A percentile compares a stretch with the other conserved stretches of the same genome.
Evolutionary conservation across 306 rosid genomes (phyloP).

Genomic region (Hippophae rhamnoides): DNA sequence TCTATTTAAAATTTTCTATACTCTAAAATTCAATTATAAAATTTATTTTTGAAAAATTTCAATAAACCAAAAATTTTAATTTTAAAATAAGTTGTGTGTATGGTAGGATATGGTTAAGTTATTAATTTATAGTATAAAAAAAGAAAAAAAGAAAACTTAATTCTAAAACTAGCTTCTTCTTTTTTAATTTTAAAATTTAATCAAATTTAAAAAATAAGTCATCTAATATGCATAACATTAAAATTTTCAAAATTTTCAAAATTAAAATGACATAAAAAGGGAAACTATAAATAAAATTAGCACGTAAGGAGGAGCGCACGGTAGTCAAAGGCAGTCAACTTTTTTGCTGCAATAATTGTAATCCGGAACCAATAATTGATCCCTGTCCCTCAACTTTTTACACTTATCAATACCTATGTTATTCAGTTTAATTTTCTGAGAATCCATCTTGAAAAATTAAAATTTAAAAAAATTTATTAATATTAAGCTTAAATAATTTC

Average conservation of each 20-base stretch:
- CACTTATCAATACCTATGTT: slow-evolving; percentile 30
- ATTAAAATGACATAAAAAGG: neutral
- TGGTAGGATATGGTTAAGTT: no score
- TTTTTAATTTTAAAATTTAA: neutral
- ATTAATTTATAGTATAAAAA: no score
- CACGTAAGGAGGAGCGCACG: neutral
- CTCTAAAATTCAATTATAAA: no score
- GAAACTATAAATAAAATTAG: neutral
- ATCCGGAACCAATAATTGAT: slow-evolving; percentile 60
- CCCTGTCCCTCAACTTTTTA: slow-evolving; percentile 20
- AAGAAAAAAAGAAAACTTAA: no score
- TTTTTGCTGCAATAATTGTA: slow-evolving; percentile 49
- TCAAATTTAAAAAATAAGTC: neutral
- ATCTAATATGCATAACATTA: neutral
- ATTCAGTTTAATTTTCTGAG: neutral
- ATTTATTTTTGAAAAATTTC: no score
- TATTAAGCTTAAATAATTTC: neutral
- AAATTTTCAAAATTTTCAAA: neutral
- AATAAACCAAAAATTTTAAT: no score
- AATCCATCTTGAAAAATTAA: neutral
- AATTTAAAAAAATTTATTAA: neutral
- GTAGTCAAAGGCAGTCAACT: slow-evolving; percentile 44
- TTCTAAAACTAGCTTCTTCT: no score
- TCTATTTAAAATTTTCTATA: no score
- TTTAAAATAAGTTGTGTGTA: no score